Conservation (phyloP, 2,329 filamentous ascomycete species). For the Microsporum ferrugineum region DNA sequence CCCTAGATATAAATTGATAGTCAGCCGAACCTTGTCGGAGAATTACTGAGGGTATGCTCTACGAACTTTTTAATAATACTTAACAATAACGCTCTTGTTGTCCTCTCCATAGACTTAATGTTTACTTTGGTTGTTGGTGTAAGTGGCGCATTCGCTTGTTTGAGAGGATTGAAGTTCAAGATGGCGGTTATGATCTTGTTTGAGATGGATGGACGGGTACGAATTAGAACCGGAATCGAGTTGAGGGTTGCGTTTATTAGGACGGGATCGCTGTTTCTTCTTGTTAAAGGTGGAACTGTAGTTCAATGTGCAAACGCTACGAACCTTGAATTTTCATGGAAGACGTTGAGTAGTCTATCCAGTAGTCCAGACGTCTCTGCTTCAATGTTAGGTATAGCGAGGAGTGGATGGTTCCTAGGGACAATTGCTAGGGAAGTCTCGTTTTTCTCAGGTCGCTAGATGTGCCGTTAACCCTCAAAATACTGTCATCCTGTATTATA, state of each 20-base stretch:
- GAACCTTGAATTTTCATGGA: slow-evolving; percentile 79
- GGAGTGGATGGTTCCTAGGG: slow-evolving; percentile 66
- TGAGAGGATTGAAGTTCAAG: slow-evolving; percentile 83
- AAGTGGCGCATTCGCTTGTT: slow-evolving; percentile 63
- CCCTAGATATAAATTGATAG: slow-evolving; percentile 39
- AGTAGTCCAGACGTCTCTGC: slow-evolving; percentile 85
- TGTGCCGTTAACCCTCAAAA: slow-evolving; percentile 16
- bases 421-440: slow-evolving; percentile 83
- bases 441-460: slow-evolving; percentile 58
- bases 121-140: slow-evolving; percentile 70
- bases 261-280: slow-evolving; percentile 58
- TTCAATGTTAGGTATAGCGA: slow-evolving; percentile 71
- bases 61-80: slow-evolving; percentile 68
- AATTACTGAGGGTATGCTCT: neutral
- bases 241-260: slow-evolving; percentile 87
- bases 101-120: slow-evolving; percentile 90
- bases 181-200: slow-evolving; percentile 78
- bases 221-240: slow-evolving; percentile 69
- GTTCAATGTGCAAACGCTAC: slow-evolving; percentile 21
- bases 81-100: slow-evolving; percentile 68
- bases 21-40: neutral
- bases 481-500: neutral
- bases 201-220: slow-evolving; percentile 66
- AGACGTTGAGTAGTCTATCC: slow-evolving; percentile 70
- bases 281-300: neutral